Evolutionary conservation across 2,329 filamentous ascomycete genomes (phyloP).

Genomic region (Xylariomycetidae sp.): DNA sequence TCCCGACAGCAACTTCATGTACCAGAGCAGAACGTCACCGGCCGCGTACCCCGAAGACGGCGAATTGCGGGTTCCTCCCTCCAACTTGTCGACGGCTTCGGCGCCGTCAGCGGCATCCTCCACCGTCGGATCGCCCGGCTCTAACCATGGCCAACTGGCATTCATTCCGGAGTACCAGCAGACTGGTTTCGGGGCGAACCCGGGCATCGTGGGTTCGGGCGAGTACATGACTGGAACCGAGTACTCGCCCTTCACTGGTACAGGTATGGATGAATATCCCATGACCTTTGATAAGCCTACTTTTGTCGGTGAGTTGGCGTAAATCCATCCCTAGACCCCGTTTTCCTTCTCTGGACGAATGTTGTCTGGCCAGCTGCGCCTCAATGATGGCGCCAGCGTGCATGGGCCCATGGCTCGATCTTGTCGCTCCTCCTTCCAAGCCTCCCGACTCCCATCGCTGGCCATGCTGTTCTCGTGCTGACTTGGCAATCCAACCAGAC

Average conservation of each 20-base stretch:
- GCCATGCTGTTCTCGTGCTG: too few relatives aligned
- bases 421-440: too few relatives aligned
- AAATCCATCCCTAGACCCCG: constrained; percentile 22
- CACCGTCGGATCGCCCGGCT: constrained; percentile 61
- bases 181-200: constrained; percentile 52
- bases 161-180: constrained; percentile 52
- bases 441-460: too few relatives aligned
- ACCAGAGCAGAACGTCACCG: constrained; percentile 42
- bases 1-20: constrained; percentile 34
- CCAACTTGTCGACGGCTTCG: constrained; percentile 55
- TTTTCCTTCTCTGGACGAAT: not conserved
- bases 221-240: constrained; percentile 46
- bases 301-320: constrained; percentile 52
- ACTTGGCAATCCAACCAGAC: constrained; percentile 33
- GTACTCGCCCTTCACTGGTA: constrained; percentile 46
- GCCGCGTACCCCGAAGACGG: constrained; percentile 44
- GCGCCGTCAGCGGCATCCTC: constrained; percentile 61
- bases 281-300: constrained; percentile 45
- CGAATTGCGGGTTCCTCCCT: constrained; percentile 46
- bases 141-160: constrained; percentile 51
- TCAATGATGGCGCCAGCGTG: too few relatives aligned
- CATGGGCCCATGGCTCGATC: too few relatives aligned
- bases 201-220: constrained; percentile 55
- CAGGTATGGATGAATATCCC: constrained; percentile 44
- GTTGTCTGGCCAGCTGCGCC: too few relatives aligned